Conservation (phyloP, 306 rosid species). For the Cucumis hystrix region DNA sequence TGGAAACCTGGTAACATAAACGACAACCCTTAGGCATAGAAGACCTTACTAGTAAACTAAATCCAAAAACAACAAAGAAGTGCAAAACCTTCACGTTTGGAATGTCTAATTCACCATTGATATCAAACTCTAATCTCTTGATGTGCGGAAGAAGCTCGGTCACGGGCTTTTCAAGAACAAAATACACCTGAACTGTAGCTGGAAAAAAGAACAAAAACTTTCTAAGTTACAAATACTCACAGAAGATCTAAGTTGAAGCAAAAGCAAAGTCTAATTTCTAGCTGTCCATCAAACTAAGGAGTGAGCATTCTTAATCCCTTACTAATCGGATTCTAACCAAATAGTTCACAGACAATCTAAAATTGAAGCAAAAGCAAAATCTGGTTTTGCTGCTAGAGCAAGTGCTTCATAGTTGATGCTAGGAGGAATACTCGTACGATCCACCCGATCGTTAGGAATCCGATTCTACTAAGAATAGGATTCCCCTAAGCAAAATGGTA, state of each 20-base stretch:
- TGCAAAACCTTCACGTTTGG: constrained; percentile 56
- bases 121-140: constrained; percentile 58
- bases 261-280: not conserved
- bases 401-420: not conserved
- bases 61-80: constrained; percentile 12
- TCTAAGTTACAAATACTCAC: not conserved
- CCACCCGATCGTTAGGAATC: not conserved
- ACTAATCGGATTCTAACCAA: not conserved
- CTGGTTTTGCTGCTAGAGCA: not conserved
- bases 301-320: not conserved
- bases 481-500: not conserved
- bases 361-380: not conserved
- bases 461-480: not conserved
- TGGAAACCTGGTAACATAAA: constrained; percentile 44
- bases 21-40: not conserved
- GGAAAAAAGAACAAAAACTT: constrained; percentile 14
- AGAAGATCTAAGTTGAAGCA: not conserved
- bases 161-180: constrained; percentile 69
- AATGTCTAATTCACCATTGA: constrained; percentile 58
- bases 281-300: not conserved
- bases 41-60: not conserved
- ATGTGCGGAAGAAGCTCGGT: constrained; percentile 58
- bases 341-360: not conserved
- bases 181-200: constrained; percentile 75
- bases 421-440: not conserved